Conservation (phyloP, 148 eudicot species). For the Rhododendron griersonianum region DNA sequence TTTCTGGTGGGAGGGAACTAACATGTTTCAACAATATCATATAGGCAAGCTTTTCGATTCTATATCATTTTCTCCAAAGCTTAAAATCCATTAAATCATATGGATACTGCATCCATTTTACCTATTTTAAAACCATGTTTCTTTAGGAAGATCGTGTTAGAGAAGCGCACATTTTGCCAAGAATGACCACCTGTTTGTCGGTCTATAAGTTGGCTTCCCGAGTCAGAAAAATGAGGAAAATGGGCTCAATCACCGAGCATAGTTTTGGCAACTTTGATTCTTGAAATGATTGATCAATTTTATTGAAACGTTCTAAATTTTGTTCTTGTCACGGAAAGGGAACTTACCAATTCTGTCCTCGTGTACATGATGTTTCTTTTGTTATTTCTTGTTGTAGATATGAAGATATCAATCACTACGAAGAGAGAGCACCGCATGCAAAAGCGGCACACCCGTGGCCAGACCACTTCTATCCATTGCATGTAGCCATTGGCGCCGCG, state of each 20-base stretch:
- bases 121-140: background rate
- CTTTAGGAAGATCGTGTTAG: background rate
- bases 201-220: background rate
- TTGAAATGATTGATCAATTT: background rate
- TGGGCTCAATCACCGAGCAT: background rate
- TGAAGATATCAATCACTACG: constrained; percentile 61
- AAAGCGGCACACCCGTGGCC: constrained; percentile 71
- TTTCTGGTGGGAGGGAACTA: background rate
- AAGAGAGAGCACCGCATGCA: constrained; percentile 64
- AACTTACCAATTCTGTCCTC: background rate
- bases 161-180: background rate
- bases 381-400: constrained; percentile 22
- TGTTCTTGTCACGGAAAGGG: background rate
- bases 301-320: background rate
- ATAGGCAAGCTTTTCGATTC: background rate
- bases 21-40: background rate
- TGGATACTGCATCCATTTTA: background rate
- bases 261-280: background rate
- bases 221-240: background rate
- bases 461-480: constrained; percentile 80
- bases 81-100: background rate
- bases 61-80: background rate
- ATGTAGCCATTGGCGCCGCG: constrained; percentile 82
- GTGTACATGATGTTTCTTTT: background rate
- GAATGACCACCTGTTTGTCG: background rate